Conservation (phyloP, 1,139 yeast species). For the Suzukiozyma palmioleophila region DNA sequence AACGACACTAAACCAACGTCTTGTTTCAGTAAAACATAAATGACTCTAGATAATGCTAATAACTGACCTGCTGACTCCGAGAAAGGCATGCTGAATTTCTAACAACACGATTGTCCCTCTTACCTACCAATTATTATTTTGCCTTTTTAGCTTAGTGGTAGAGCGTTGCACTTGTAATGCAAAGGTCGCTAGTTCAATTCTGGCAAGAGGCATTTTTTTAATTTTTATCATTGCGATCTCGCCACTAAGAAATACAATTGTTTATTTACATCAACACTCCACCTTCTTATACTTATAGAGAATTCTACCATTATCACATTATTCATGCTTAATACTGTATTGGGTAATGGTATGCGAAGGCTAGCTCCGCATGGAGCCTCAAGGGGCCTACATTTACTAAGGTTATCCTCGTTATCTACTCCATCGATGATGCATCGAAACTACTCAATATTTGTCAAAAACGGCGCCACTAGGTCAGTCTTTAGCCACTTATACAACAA, state of each 20-base stretch:
- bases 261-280: neutral
- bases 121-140: too few species aligned
- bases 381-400: neutral
- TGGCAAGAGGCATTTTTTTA: slow-evolving; percentile 67
- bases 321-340: neutral
- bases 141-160: slow-evolving; percentile 93
- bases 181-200: slow-evolving; percentile 94
- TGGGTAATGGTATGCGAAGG: slow-evolving; percentile 1
- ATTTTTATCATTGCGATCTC: neutral
- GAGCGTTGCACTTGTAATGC: slow-evolving; percentile 96
- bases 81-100: too few species aligned
- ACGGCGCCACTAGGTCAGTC: neutral
- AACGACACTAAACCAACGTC: too few species aligned
- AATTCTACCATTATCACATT: neutral
- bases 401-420: neutral
- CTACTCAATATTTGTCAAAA: neutral
- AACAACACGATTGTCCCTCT: too few species aligned
- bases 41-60: too few species aligned
- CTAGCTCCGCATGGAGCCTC: neutral
- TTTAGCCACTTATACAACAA: neutral
- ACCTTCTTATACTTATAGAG: neutral
- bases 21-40: too few species aligned
- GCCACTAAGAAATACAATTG: neutral
- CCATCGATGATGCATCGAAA: neutral
- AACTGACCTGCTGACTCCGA: too few species aligned